Conservation (phyloP, 2,329 filamentous ascomycete genomes). For the Aspergillus novoparasiticus region DNA sequence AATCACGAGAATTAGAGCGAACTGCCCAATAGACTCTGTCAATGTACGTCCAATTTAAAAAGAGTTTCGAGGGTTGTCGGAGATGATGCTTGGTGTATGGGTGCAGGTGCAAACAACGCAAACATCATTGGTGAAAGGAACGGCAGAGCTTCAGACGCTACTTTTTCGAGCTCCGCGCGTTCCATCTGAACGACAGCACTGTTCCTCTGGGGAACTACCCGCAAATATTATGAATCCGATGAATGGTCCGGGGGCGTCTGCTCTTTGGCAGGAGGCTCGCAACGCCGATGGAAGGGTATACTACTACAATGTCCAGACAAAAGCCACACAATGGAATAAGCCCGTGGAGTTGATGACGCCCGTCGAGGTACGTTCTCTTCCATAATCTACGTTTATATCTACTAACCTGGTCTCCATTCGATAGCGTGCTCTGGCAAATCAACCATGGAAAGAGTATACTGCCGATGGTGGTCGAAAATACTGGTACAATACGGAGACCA, state of each 20-base stretch:
- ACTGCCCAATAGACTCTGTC: neutral
- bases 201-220: slow-evolving; percentile 9
- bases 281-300: slow-evolving; percentile 82
- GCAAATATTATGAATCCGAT: slow-evolving; percentile 48
- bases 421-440: slow-evolving; percentile 76
- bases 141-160: slow-evolving; percentile 25
- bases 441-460: slow-evolving; percentile 92
- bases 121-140: slow-evolving; percentile 22
- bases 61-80: slow-evolving; percentile 6
- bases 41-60: neutral
- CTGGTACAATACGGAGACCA: slow-evolving; percentile 91
- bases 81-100: slow-evolving; percentile 18
- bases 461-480: slow-evolving; percentile 86
- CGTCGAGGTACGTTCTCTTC: slow-evolving; percentile 65
- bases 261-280: slow-evolving; percentile 78
- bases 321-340: slow-evolving; percentile 91
- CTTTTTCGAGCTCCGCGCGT: slow-evolving; percentile 23
- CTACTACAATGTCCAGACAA: slow-evolving; percentile 86
- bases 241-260: slow-evolving; percentile 60
- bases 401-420: slow-evolving; percentile 17
- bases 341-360: slow-evolving; percentile 84
- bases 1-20: neutral
- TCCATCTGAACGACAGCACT: slow-evolving; percentile 10
- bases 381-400: slow-evolving; percentile 9
- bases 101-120: slow-evolving; percentile 30